Evolutionary conservation across 495 filamentous ascomycete genomes (phyloP), one percentile per base, ranked within the genome.

Genomic region (Penicilliopsis zonata): DNA sequence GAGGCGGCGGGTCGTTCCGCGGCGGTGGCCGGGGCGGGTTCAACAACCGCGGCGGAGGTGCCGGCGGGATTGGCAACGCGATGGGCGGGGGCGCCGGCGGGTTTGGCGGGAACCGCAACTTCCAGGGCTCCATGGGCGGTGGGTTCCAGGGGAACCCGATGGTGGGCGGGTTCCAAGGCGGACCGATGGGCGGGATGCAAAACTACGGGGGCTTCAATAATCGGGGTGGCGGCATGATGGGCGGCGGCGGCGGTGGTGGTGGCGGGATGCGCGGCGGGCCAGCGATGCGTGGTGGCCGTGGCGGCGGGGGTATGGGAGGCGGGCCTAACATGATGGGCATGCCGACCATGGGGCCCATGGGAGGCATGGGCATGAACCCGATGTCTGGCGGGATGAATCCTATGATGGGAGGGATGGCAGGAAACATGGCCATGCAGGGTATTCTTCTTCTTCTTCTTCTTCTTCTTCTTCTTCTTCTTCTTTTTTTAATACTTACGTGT

Each of bases 231-330:
- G 78, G 79, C 62, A 80, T 80, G 72, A 65, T 71, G 28, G 67
- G 67, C 26, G 66, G 62, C 18, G 82, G 82, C 72, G 74, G 80
- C 34, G 80, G 79, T 26, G 74, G 73, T 9, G 59, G 66, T 28
- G 69, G 67, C 29, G 60, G 62, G 12, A 86, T 86, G 81, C 72
- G 80, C 33, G 78, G 82, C 28, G 74, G 82, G 23, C 61, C 79
- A 21, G 81, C 67, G 5, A 66, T 61, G 14, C 78, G 77, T 61
- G 61, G 56, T 28, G 70, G 61, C 9, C 40, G 80, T 34, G 78
- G 82, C 28, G 74, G 82, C 23, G 62, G 80, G 21, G 81, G 68
- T 6, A 66, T 61, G 14, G 78, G 77, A 62, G 61, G 56, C 28
- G 70, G 61, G 9, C 40, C 46, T 3, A 57, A 56, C 36, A 60